phyloP scores from a whole-genome alignment of 2,329 filamentous ascomycete species.

The Ceratocystiopsis sp. region DNA sequence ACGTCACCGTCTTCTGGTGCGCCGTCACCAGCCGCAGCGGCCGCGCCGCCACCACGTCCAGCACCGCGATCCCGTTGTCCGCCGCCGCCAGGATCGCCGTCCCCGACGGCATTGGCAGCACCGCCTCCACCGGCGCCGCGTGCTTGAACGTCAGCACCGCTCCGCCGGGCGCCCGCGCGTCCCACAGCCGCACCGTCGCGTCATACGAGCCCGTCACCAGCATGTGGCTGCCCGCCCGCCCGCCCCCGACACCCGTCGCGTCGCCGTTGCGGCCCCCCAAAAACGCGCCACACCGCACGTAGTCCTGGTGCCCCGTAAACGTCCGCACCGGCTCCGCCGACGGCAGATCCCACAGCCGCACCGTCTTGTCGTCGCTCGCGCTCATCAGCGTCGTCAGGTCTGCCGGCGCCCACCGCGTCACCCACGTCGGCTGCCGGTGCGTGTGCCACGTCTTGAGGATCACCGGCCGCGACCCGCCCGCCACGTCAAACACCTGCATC shows the following conservation, averaged over 20 bases:
- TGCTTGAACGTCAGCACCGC: constrained; percentile 89
- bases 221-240: constrained; percentile 37
- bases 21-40: constrained; percentile 77
- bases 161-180: constrained; percentile 54
- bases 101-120: constrained; percentile 74
- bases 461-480: constrained; percentile 46
- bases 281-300: constrained; percentile 75
- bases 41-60: constrained; percentile 83
- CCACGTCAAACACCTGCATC: constrained; percentile 90
- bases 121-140: constrained; percentile 69
- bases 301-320: constrained; percentile 79
- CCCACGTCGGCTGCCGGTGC: constrained; percentile 89
- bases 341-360: constrained; percentile 86
- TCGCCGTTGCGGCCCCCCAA: constrained; percentile 33
- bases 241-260: not conserved
- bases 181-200: constrained; percentile 84
- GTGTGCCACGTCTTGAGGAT: constrained; percentile 92
- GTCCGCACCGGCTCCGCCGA: constrained; percentile 58
- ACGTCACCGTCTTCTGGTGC: constrained; percentile 95
- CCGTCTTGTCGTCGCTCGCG: constrained; percentile 81
- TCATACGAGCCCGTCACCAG: constrained; percentile 89
- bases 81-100: constrained; percentile 74
- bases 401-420: constrained; percentile 78
- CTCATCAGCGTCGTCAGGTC: constrained; percentile 77
- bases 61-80: constrained; percentile 72